A percentile compares a stretch with the other conserved stretches of the same genome.
Evolutionary conservation across 805 yeast species (phyloP).

Genomic region (Lipomyces yamanashiensis): DNA sequence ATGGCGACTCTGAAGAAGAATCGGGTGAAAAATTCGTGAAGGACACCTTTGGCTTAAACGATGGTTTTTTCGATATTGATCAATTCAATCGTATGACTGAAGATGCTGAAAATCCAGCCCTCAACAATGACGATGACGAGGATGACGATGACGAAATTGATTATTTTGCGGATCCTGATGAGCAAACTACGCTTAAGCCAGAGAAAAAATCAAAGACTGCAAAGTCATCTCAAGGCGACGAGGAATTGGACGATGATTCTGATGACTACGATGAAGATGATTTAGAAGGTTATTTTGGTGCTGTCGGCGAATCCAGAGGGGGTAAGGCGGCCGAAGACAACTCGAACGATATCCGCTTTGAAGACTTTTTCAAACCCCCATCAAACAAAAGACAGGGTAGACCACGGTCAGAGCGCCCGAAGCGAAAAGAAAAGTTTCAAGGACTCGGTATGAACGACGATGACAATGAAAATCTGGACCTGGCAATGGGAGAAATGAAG

Average conservation of each 20-base stretch:
- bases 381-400: slow-evolving; percentile 30
- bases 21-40: slow-evolving; percentile 42
- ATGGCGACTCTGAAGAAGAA: slow-evolving; percentile 41
- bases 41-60: slow-evolving; percentile 73
- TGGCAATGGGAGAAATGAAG: slow-evolving; percentile 43
- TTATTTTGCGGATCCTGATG: slow-evolving; percentile 47
- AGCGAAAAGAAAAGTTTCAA: slow-evolving; percentile 32
- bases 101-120: slow-evolving; percentile 30
- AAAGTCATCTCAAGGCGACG: background rate
- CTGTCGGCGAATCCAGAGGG: background rate
- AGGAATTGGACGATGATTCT: slow-evolving; percentile 15
- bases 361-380: slow-evolving; percentile 50
- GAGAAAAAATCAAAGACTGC: background rate
- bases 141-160: slow-evolving; percentile 54
- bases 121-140: slow-evolving; percentile 48
- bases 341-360: slow-evolving; percentile 44
- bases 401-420: slow-evolving; percentile 14
- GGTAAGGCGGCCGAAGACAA: slow-evolving; percentile 26
- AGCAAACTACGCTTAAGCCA: slow-evolving; percentile 11
- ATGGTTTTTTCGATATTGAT: slow-evolving; percentile 82
- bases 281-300: slow-evolving; percentile 48
- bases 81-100: slow-evolving; percentile 82
- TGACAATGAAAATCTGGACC: slow-evolving; percentile 40
- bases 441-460: slow-evolving; percentile 38
- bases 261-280: slow-evolving; percentile 44